A percentile compares a stretch with the other conserved stretches of the same genome.
Evolutionary conservation across 495 filamentous ascomycete species (phyloP).

Genomic region (Neurospora tetrasperma): DNA sequence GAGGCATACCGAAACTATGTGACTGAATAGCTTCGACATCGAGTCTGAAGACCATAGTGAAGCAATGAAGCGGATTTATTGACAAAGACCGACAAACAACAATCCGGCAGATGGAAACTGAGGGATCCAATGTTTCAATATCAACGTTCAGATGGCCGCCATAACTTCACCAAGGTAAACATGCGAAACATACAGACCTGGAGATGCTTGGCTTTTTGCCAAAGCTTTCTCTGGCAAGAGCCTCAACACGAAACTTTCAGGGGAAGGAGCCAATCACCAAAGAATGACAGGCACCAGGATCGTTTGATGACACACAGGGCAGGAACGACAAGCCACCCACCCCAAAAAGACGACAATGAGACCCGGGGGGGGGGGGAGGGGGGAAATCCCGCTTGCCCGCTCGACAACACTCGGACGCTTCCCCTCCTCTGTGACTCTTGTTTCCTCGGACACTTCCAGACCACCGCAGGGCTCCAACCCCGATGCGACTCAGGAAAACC

Average conservation of each 20-base stretch:
- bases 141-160: too few species aligned
- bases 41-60: neutral
- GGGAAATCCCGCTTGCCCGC: slow-evolving; percentile 16
- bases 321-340: slow-evolving; percentile 14
- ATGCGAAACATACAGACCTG: slow-evolving; percentile 5
- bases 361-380: too few species aligned
- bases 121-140: slow-evolving; percentile 19
- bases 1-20: neutral
- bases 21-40: neutral
- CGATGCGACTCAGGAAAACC: slow-evolving; percentile 11
- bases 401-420: slow-evolving; percentile 23
- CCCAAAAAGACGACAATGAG: neutral
- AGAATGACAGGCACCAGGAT: slow-evolving; percentile 16
- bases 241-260: slow-evolving; percentile 14
- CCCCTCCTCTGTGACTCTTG: neutral
- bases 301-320: slow-evolving; percentile 26
- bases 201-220: neutral
- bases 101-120: slow-evolving; percentile 18
- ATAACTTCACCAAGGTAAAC: slow-evolving; percentile 25
- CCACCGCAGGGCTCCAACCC: slow-evolving; percentile 4
- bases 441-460: slow-evolving; percentile 10
- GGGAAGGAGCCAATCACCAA: slow-evolving; percentile 19
- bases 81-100: neutral
- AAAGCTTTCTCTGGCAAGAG: slow-evolving; percentile 12
- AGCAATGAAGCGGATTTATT: neutral